Conservation (phyloP, 345 rosid species). For the Limnanthes douglasii region DNA sequence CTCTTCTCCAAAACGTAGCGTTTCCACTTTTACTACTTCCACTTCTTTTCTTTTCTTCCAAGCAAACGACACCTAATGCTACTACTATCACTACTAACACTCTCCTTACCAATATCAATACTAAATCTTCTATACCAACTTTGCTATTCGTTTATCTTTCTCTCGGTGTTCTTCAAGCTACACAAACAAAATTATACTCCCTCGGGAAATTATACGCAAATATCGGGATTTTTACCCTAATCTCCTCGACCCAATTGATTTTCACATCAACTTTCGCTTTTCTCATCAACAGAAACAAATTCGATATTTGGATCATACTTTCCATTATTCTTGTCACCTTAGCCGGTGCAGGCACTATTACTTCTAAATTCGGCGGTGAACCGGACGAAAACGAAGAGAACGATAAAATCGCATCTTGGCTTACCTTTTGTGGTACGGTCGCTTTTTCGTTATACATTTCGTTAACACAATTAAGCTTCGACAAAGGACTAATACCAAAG, state of each 20-base stretch:
- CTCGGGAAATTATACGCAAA: too few relatives aligned
- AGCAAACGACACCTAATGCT: too few relatives aligned
- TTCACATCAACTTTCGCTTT: constrained; percentile 12
- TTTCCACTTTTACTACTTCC: too few relatives aligned
- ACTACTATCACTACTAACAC: too few relatives aligned
- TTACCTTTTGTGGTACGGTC: constrained; percentile 21
- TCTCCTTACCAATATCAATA: too few relatives aligned
- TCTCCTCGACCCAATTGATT: constrained; percentile 14
- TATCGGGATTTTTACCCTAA: constrained; percentile 10
- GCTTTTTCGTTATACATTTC: constrained; percentile 25
- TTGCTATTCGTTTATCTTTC: too few relatives aligned
- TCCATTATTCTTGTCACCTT: constrained; percentile 15
- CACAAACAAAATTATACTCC: too few relatives aligned
- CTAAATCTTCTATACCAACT: too few relatives aligned
- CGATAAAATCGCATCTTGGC: too few relatives aligned
- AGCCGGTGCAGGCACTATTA: constrained; percentile 18
- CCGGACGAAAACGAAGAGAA: constrained; percentile 12
- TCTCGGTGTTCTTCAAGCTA: too few relatives aligned
- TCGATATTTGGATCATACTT: constrained; percentile 14
- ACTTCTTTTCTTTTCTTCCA: too few relatives aligned
- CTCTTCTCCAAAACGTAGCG: too few relatives aligned
- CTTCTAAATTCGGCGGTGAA: constrained; percentile 22
- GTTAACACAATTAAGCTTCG: constrained; percentile 21
- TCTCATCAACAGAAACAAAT: constrained; percentile 10
- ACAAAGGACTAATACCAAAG: constrained; percentile 7